A percentile compares a stretch with the other conserved stretches of the same genome.
phyloP scores from a whole-genome alignment of 2,329 filamentous ascomycete genomes.

The Claviceps fusiformis region DNA sequence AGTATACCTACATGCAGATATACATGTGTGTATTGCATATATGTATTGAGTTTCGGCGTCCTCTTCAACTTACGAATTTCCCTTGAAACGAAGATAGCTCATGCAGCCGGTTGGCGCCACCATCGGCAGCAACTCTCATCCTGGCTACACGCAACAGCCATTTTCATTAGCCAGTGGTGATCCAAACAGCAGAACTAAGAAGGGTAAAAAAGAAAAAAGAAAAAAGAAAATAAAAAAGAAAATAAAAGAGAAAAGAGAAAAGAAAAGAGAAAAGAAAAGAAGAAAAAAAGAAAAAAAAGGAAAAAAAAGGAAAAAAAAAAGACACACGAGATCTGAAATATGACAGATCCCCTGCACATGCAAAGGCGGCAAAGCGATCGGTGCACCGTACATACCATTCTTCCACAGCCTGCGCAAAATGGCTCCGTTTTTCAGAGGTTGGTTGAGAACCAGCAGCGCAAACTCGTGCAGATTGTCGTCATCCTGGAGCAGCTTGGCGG shows the following conservation, averaged over 20 bases:
- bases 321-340: too few species aligned
- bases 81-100: conserved; percentile 28
- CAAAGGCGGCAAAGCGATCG: too few species aligned
- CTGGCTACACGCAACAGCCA: conserved; percentile 32
- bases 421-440: conserved; percentile 31
- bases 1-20: not conserved
- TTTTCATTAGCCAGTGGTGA: not conserved
- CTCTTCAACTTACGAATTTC: conserved; percentile 25
- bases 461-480: conserved; percentile 22
- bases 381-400: conserved; percentile 25
- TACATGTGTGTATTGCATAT: not conserved
- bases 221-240: too few species aligned
- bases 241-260: too few species aligned
- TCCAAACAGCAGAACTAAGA: not conserved
- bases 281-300: too few species aligned
- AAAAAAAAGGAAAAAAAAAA: too few species aligned
- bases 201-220: too few species aligned
- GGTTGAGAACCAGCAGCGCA: conserved; percentile 37
- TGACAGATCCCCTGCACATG: too few species aligned
- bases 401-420: conserved; percentile 37
- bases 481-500: conserved; percentile 22
- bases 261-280: too few species aligned
- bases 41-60: not conserved
- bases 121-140: conserved; percentile 72
- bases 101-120: conserved; percentile 68